Conservation (phyloP, 2,329 filamentous ascomycete species). For the Mariannaea elegans region DNA sequence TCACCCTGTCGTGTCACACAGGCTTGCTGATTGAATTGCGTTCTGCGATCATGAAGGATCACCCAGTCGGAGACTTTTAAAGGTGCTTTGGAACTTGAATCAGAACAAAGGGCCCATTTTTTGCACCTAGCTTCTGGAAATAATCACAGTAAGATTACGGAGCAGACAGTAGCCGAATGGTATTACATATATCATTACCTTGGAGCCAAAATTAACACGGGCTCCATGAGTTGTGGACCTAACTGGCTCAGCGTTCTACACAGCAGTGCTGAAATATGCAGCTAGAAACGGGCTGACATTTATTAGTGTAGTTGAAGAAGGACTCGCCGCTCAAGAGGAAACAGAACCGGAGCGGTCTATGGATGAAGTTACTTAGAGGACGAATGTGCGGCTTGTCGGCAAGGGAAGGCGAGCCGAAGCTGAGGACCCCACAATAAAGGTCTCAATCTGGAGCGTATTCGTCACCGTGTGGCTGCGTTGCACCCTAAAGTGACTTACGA, state of each 20-base stretch:
- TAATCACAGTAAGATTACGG: conserved; percentile 19
- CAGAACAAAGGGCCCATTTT: conserved; percentile 3
- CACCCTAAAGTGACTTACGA: background rate
- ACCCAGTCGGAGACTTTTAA: background rate
- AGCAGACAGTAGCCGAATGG: background rate
- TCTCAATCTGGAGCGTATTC: conserved; percentile 22
- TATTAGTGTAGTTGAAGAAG: too few species aligned
- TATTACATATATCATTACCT: too few species aligned
- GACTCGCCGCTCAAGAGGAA: too few species aligned
- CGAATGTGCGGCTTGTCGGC: conserved; percentile 7
- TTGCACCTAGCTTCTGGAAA: background rate
- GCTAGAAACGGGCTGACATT: too few species aligned
- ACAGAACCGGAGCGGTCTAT: too few species aligned
- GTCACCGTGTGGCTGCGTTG: conserved; percentile 21
- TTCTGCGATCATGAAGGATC: background rate
- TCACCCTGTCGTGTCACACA: background rate
- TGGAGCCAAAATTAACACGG: too few species aligned
- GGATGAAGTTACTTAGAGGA: background rate
- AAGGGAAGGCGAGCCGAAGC: background rate
- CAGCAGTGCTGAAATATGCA: too few species aligned
- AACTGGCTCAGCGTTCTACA: too few species aligned
- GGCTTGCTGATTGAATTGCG: background rate
- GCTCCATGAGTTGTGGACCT: too few species aligned
- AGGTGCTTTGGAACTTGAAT: background rate
- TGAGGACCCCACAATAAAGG: background rate